Evolutionary conservation across 23 red algal species (phyloP).

Genomic region (Gracilaria vermiculophylla): DNA sequence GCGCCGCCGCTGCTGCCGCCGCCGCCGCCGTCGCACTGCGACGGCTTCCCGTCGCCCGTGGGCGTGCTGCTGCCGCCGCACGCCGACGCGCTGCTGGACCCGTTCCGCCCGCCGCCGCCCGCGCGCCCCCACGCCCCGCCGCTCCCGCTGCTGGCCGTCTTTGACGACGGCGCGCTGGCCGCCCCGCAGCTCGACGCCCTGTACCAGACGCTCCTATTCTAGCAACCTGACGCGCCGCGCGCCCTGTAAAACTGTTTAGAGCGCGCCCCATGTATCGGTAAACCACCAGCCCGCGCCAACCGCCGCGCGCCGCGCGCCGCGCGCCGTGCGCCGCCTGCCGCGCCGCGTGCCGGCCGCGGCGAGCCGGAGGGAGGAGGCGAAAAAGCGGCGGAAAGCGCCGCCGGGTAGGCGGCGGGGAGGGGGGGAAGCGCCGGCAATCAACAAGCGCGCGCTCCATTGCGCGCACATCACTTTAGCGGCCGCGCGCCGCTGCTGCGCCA

Average conservation of each 20-base stretch:
- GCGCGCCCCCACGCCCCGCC: neutral
- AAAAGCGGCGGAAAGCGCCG: no score
- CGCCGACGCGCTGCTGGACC: neutral
- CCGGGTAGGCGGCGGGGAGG: no score
- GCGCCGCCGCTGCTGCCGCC: neutral
- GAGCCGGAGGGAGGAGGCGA: no score
- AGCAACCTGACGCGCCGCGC: neutral
- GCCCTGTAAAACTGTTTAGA: neutral
- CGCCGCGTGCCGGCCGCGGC: no score
- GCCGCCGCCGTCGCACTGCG: neutral
- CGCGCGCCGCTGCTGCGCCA: no score
- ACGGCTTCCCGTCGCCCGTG: neutral
- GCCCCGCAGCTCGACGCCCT: slow-evolving; percentile 10
- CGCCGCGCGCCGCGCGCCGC: no score
- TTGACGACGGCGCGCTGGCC: slow-evolving; percentile 1
- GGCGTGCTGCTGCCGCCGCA: neutral
- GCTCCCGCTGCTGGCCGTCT: slow-evolving; percentile 1
- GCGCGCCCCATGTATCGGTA: neutral
- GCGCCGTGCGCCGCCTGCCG: no score
- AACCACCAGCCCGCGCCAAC: no score
- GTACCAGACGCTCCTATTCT: slow-evolving; percentile 6
- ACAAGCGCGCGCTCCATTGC: no score
- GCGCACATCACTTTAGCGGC: no score
- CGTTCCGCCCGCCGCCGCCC: neutral
- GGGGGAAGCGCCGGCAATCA: no score